Base-by-base conservation (phyloP, 2,329 filamentous ascomycete species). In the Gyromitra esculenta region DNA sequence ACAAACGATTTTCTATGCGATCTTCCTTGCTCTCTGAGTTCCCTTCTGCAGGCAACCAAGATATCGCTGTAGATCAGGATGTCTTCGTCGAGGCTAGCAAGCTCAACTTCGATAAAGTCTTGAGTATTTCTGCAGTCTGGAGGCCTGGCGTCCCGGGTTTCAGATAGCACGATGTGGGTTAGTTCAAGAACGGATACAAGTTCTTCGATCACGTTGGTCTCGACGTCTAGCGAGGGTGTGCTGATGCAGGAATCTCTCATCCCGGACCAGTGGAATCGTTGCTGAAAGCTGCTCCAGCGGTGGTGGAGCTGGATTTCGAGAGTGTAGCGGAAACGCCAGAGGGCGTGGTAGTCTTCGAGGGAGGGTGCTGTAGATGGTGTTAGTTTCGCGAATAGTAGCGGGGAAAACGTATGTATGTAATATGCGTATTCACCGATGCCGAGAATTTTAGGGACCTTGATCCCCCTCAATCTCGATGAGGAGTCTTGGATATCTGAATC, bases 291-390 rank as follows among this genome's bases (percentile, higher is more conserved):
- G 13, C n/a, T 9, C 66, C 56, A 60, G 41, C 21, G 11, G 25
- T 70, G 13, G 0, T 21, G 21, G 13, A 70, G 54, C 25, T 70
- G 66, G 15, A 62, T 50, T 18, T 70, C 56, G 39, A 70, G 66
- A 7, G 56, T 41, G 43, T 70, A 70, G 6, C 66, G 66, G 56
- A 50, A 50, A n/a, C 66, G 66, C 66, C 66, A 70, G 25, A 70
- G 54, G 15, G n/a, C 8, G 25, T 70, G 66, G 9, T 70, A 70
- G 25, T 15, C 25, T 3, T 35, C 4, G 1, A 69, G 54, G 11
- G 54, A 69, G n/a, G 66, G 66, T 5, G 66, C 66, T 69, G 7
- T 1, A 1, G 15, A 13, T 11, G 25, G 3, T 9, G 31, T 8
- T 5, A 54, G 45, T 13, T 35, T 13, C 5, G 15, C 18, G 11